Evolutionary conservation across 2,329 filamentous ascomycete species (phyloP), one percentile per base, ranked within the genome.

Genomic region (Neocucurbitaria cava): DNA sequence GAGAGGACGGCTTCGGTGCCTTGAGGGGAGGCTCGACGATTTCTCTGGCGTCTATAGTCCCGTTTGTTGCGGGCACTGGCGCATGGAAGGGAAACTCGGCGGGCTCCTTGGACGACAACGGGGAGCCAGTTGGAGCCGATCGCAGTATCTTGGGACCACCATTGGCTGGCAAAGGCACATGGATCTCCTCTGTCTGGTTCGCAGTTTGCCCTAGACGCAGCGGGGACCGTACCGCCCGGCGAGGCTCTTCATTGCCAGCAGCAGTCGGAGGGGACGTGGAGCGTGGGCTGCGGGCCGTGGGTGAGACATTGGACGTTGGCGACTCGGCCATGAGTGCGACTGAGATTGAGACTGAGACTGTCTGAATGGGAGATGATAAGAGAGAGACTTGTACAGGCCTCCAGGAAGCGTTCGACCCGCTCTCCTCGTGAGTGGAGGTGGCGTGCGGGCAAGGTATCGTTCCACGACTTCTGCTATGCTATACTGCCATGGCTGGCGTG

Each of bases 71-170:
- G 9, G 62, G 38, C 26, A 62, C 40, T 8, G 66, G 51, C 11
- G 54, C 56, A 52, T 71, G 50, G 65, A 77, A 77, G 42, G 75
- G 75, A 44, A 77, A 77, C 40, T 74, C 74, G 49, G 52, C 48
- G n/a, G 68, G 65, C 51, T 75, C 72, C 10, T 65, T 57, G 40
- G 54, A 33, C 2, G 67, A 59, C 36, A 68, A 44, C 33, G 66
- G 65, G 51, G 72, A 70, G 54, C 64, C 70, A 7, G 70, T 71
- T 18, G 72, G 64, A 42, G 64, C 69, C 9, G 69, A 65, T 20
- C 58, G 65, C 52, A 70, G 68, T 38, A 71, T 71, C 41, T 62
- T 66, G 53, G 71, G 69, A 2, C 57, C 62, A 28, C 66, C 68
- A 42, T 71, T 69, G 1, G 62, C 45, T 1, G 48, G 48, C 23